phyloP scores from a whole-genome alignment of 768 basidiomycete genomes.

The Candolleomyces efflorescens region DNA sequence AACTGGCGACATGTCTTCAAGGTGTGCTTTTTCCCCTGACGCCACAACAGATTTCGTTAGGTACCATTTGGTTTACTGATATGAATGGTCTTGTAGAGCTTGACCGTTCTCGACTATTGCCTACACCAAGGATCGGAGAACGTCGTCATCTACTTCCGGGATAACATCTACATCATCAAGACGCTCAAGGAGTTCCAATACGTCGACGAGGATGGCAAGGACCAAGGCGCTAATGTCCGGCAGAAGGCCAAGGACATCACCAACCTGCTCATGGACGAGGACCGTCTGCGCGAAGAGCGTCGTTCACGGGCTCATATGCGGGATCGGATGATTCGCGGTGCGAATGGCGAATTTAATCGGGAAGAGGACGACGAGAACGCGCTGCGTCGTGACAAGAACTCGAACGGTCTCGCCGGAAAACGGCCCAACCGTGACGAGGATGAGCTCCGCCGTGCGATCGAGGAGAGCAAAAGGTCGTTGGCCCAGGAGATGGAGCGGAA shows the following conservation, averaged over 20 bases:
- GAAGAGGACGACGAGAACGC: conserved; percentile 42
- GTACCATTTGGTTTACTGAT: too few relatives aligned
- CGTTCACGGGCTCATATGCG: conserved; percentile 85
- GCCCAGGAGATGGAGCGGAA: conserved; percentile 66
- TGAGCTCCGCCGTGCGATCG: conserved; percentile 81
- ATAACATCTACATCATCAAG: conserved; percentile 97
- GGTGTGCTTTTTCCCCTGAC: background rate
- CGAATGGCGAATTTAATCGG: conserved; percentile 32
- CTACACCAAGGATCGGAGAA: conserved; percentile 97
- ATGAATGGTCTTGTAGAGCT: conserved; percentile 43
- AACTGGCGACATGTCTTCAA: conserved; percentile 80
- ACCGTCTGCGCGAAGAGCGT: conserved; percentile 81
- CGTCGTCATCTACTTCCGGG: conserved; percentile 96
- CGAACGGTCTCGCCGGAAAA: conserved; percentile 20
- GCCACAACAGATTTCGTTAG: background rate
- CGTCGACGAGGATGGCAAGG: conserved; percentile 91
- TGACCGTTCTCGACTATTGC: conserved; percentile 93
- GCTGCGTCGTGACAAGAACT: conserved; percentile 22
- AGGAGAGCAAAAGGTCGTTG: conserved; percentile 76
- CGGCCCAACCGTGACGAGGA: conserved; percentile 62
- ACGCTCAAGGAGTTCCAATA: conserved; percentile 99
- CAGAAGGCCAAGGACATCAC: conserved; percentile 99
- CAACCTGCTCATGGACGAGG: conserved; percentile 83
- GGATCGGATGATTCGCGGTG: conserved; percentile 83
- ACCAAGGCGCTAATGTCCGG: conserved; percentile 96